These are phyloP conservation scores for Daldinia decipiens DNA, from an alignment of 495 filamentous ascomycete genomes.

Conservation along the genomic window DNA sequence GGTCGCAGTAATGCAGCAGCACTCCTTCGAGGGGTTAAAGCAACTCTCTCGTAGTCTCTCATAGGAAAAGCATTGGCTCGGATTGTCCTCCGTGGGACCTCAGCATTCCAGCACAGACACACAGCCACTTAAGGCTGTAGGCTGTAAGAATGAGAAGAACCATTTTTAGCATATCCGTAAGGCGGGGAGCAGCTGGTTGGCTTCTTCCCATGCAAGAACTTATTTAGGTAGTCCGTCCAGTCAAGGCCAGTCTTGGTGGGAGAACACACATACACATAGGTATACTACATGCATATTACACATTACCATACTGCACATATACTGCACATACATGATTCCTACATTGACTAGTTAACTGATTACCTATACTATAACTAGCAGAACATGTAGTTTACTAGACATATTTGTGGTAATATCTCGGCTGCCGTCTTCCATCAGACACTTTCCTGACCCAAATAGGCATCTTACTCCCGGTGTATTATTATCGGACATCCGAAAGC, in stretches of 20 bases:
- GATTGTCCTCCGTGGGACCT: slow-evolving; percentile 15
- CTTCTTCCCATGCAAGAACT: slow-evolving; percentile 5
- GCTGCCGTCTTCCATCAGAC: slow-evolving; percentile 21
- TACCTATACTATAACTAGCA: neutral
- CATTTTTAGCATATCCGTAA: slow-evolving; percentile 22
- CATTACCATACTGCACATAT: slow-evolving; percentile 1
- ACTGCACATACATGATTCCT: neutral
- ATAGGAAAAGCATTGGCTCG: slow-evolving; percentile 14
- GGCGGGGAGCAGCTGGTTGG: slow-evolving; percentile 6
- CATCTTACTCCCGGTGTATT: slow-evolving; percentile 26
- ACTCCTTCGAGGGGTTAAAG: slow-evolving; percentile 6
- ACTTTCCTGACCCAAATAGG: slow-evolving; percentile 28
- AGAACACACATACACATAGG: neutral
- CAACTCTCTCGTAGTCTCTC: neutral
- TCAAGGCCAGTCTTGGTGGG: neutral
- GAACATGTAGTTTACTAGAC: neutral
- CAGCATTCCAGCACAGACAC: slow-evolving; percentile 5
- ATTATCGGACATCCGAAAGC: slow-evolving; percentile 35
- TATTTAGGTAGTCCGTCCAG: neutral
- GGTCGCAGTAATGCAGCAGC: neutral
- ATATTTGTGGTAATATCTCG: slow-evolving; percentile 10
- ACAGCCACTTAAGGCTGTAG: slow-evolving; percentile 16
- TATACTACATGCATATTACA: neutral
- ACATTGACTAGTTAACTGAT: neutral
- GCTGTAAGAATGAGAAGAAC: slow-evolving; percentile 7